Evolutionary conservation across 345 rosid genomes (phyloP).

Genomic region (Eutrema japonicum): DNA sequence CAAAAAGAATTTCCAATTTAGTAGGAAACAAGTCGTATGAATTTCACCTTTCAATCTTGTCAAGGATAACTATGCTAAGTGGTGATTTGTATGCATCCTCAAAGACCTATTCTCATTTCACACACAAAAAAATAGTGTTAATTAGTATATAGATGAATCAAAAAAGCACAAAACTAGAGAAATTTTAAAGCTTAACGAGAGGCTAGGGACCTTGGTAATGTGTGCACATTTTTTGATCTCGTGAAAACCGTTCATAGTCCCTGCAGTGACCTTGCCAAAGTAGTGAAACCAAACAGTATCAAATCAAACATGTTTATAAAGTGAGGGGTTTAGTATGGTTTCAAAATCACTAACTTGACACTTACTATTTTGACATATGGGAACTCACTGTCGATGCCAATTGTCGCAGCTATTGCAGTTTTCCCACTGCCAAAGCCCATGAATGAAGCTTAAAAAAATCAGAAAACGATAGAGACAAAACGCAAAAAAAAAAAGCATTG

Average conservation of each 20-base stretch:
- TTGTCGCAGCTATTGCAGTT: slow-evolving; percentile 87
- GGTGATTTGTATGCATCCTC: slow-evolving; percentile 97
- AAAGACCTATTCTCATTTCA: slow-evolving; percentile 58
- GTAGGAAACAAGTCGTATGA: background rate
- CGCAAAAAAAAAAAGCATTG: too few species aligned
- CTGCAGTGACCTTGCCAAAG: slow-evolving; percentile 72
- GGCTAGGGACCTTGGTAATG: slow-evolving; percentile 66
- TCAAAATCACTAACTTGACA: background rate
- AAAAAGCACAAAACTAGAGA: slow-evolving; percentile 18
- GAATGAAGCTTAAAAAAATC: too few species aligned
- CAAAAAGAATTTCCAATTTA: slow-evolving; percentile 6
- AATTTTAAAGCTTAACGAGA: background rate
- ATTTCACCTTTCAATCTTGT: slow-evolving; percentile 76
- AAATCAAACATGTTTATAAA: background rate
- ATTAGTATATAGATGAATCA: background rate
- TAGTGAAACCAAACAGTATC: background rate
- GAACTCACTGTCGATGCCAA: slow-evolving; percentile 83
- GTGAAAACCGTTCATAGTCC: slow-evolving; percentile 82
- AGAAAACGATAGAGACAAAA: too few species aligned
- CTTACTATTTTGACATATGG: slow-evolving; percentile 96
- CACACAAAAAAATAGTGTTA: background rate
- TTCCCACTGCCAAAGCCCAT: slow-evolving; percentile 62
- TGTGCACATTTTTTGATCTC: slow-evolving; percentile 86
- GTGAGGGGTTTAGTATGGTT: background rate
- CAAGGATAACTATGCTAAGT: slow-evolving; percentile 79